These are phyloP conservation scores for Ogataea nonfermentans DNA, from an alignment of 805 yeast species.

Conservation along the genomic window DNA sequence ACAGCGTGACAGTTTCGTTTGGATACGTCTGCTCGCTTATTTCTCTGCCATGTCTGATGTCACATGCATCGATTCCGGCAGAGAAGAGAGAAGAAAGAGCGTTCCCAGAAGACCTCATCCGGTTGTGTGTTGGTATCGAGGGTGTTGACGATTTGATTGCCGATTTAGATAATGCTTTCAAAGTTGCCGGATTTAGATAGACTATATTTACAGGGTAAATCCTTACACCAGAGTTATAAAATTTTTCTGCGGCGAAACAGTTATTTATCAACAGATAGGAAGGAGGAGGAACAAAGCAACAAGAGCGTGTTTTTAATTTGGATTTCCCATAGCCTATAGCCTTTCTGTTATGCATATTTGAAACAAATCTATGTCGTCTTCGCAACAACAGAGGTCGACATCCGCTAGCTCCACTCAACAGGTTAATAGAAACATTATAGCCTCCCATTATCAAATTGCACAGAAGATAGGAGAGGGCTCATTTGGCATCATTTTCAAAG, in stretches of 20 bases:
- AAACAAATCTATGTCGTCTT: conserved; percentile 5
- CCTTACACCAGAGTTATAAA: conserved; percentile 7
- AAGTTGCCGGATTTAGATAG: conserved; percentile 54
- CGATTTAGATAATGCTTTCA: conserved; percentile 74
- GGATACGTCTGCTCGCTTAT: conserved; percentile 93
- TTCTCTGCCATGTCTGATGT: conserved; percentile 93
- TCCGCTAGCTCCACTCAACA: conserved; percentile 22
- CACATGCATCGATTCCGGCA: conserved; percentile 94
- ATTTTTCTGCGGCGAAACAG: conserved; percentile 13
- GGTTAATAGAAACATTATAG: conserved; percentile 36
- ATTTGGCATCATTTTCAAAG: conserved; percentile 82
- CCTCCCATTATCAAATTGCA: conserved; percentile 73
- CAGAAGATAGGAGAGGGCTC: conserved; percentile 88
- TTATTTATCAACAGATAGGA: conserved; percentile 11
- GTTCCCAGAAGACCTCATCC: conserved; percentile 87
- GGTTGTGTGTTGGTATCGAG: conserved; percentile 92
- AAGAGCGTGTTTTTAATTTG: conserved; percentile 1
- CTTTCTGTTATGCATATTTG: conserved; percentile 5
- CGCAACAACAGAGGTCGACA: conserved; percentile 18
- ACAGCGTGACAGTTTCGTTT: conserved; percentile 88
- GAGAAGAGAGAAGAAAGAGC: conserved; percentile 83
- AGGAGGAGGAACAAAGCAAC: conserved; percentile 10
- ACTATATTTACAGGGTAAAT: neutral
- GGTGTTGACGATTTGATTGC: conserved; percentile 72
- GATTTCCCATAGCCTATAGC: neutral